These are phyloP conservation scores for Naumovozyma castellii DNA, from an alignment of 805 yeast species.

Conservation along the genomic window DNA sequence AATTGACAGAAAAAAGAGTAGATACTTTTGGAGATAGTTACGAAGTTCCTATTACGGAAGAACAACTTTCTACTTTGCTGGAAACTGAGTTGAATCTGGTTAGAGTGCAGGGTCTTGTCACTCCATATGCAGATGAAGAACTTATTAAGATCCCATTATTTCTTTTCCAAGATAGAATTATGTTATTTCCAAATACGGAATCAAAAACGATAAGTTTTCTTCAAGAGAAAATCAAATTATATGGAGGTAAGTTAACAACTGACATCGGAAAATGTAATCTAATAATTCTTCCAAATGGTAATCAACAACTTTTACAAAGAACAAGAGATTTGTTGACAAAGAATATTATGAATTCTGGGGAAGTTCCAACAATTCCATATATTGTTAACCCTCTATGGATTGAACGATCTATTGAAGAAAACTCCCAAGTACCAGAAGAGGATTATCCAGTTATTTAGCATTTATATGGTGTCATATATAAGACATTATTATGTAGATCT, in stretches of 20 bases:
- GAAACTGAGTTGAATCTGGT: no score
- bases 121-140: no score
- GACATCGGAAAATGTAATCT: conserved; percentile 29
- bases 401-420: conserved; percentile 25
- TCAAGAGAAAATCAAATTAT: conserved; percentile 27
- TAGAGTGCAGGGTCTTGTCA: conserved; percentile 10
- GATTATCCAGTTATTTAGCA: conserved; percentile 14
- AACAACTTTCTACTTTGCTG: neutral
- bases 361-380: conserved; percentile 19
- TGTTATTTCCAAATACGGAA: conserved; percentile 12
- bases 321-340: neutral
- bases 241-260: conserved; percentile 37
- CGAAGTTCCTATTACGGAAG: conserved; percentile 9
- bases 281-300: conserved; percentile 31
- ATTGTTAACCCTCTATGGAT: conserved; percentile 35
- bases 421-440: conserved; percentile 27
- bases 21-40: conserved; percentile 63
- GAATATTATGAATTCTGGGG: neutral
- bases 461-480: no score
- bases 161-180: conserved; percentile 31
- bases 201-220: conserved; percentile 3
- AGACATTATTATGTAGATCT: no score
- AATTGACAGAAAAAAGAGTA: conserved; percentile 28
- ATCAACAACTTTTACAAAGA: conserved; percentile 1
- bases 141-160: conserved; percentile 22